Evolutionary conservation across 306 rosid species (phyloP).

Genomic region (Cercis canadensis): DNA sequence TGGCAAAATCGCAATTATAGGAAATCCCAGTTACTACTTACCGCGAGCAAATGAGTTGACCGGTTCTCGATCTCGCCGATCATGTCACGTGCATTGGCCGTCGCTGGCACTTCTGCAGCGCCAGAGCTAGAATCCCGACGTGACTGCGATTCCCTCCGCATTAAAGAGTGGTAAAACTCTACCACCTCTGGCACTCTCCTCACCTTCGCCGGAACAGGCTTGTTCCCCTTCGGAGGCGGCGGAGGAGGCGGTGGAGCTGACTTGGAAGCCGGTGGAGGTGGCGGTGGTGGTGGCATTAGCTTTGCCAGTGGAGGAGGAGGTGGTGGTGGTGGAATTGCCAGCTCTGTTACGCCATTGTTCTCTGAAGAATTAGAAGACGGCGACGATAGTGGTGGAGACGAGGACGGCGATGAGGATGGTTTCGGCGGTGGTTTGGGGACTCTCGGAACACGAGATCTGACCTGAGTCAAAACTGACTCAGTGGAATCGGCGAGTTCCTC

Average conservation of each 20-base stretch:
- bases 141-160: slow-evolving; percentile 81
- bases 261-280: slow-evolving; percentile 42
- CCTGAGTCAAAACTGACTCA: slow-evolving; percentile 43
- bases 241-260: slow-evolving; percentile 79
- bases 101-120: slow-evolving; percentile 52
- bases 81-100: slow-evolving; percentile 92
- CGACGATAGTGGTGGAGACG: slow-evolving; percentile 46
- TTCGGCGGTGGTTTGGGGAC: slow-evolving; percentile 97
- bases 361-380: slow-evolving; percentile 17
- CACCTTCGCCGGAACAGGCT: slow-evolving; percentile 63
- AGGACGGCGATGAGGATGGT: slow-evolving; percentile 48
- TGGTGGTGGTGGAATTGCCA: slow-evolving; percentile 38
- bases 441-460: slow-evolving; percentile 83
- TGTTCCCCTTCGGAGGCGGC: slow-evolving; percentile 61
- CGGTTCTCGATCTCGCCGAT: slow-evolving; percentile 99
- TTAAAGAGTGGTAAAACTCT: slow-evolving; percentile 93
- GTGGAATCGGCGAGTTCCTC: slow-evolving; percentile 78
- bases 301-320: slow-evolving; percentile 33
- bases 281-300: slow-evolving; percentile 27
- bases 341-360: slow-evolving; percentile 42
- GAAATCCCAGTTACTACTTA: slow-evolving; percentile 54
- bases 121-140: slow-evolving; percentile 63
- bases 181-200: slow-evolving; percentile 92
- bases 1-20: slow-evolving; percentile 56
- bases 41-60: slow-evolving; percentile 85